phyloP scores from a whole-genome alignment of 768 basidiomycete genomes.

The Hortiboletus campestris region DNA sequence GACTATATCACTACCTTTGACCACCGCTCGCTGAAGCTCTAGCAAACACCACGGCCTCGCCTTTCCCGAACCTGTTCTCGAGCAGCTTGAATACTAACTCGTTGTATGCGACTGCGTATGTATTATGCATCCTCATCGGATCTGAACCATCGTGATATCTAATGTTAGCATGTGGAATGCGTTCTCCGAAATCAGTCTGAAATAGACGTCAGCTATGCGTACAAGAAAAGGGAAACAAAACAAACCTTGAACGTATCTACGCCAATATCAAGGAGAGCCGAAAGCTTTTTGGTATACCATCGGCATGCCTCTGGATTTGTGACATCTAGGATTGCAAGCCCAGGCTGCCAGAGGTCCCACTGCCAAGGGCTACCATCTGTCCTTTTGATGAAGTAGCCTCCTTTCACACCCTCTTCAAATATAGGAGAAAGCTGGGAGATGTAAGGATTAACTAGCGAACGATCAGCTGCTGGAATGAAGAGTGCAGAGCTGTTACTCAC shows the following conservation, averaged over 20 bases:
- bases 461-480: slow-evolving; percentile 2
- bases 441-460: slow-evolving; percentile 61
- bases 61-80: slow-evolving; percentile 54
- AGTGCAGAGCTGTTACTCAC: slow-evolving; percentile 31
- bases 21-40: slow-evolving; percentile 67
- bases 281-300: slow-evolving; percentile 47
- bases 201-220: neutral
- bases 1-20: slow-evolving; percentile 44
- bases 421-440: slow-evolving; percentile 68
- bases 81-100: slow-evolving; percentile 64
- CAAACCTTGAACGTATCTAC: slow-evolving; percentile 53
- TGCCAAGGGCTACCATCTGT: slow-evolving; percentile 67
- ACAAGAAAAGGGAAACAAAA: neutral
- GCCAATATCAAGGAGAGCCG: slow-evolving; percentile 44
- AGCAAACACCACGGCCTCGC: slow-evolving; percentile 70
- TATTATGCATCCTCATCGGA: slow-evolving; percentile 69
- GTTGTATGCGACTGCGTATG: slow-evolving; percentile 70
- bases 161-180: slow-evolving; percentile 66
- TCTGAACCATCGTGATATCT: slow-evolving; percentile 66
- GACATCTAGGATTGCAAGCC: slow-evolving; percentile 63
- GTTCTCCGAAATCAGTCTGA: slow-evolving; percentile 76
- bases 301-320: slow-evolving; percentile 50
- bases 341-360: slow-evolving; percentile 69
- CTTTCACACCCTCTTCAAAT: slow-evolving; percentile 64
- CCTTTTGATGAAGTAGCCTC: slow-evolving; percentile 70